These are phyloP conservation scores for Ceratocystis harringtonii DNA, from an alignment of 2,329 filamentous ascomycete genomes.

Conservation along the genomic window DNA sequence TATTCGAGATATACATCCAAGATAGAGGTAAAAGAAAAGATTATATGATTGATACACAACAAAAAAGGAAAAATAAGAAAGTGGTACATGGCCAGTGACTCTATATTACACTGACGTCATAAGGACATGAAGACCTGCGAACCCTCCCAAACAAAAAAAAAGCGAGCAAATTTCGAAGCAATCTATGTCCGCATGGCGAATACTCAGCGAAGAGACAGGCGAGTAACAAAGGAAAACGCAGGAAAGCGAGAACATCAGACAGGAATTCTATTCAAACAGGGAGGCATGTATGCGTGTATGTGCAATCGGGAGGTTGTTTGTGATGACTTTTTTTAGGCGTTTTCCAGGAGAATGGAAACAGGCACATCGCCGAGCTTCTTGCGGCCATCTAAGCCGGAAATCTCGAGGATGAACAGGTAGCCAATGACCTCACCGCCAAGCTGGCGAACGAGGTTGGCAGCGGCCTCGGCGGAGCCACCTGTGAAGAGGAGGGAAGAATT, in stretches of 20 bases:
- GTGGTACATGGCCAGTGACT: background rate
- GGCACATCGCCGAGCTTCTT: constrained; percentile 70
- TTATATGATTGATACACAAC: background rate
- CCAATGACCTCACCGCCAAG: constrained; percentile 75
- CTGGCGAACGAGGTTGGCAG: constrained; percentile 71
- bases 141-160: background rate
- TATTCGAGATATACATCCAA: background rate
- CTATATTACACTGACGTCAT: constrained; percentile 1
- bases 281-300: background rate
- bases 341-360: constrained; percentile 65
- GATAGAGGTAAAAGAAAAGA: background rate
- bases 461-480: constrained; percentile 87
- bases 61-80: background rate
- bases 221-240: background rate
- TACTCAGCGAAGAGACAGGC: background rate
- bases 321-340: constrained; percentile 24
- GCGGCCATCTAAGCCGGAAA: constrained; percentile 81
- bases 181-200: background rate
- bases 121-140: background rate
- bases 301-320: background rate
- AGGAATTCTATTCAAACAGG: background rate
- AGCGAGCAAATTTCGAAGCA: background rate
- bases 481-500: background rate
- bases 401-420: constrained; percentile 90
- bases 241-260: background rate